Conservation (phyloP, 768 basidiomycete genomes). For the Amanita exitialis region DNA sequence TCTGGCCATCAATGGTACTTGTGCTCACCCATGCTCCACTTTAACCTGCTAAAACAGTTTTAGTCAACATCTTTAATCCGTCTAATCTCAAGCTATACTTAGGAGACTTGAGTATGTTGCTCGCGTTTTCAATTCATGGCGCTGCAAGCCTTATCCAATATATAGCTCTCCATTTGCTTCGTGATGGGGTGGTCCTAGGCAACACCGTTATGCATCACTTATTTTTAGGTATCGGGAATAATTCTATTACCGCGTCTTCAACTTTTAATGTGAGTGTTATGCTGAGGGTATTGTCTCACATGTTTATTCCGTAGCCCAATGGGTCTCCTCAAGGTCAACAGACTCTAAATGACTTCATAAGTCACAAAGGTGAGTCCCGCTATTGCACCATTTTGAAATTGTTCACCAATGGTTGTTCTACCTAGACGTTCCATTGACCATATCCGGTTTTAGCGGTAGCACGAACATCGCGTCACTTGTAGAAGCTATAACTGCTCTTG, state of each 20-base stretch:
- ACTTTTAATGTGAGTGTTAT: slow-evolving; percentile 35
- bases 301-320: slow-evolving; percentile 37
- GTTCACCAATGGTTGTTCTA: neutral
- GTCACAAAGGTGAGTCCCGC: slow-evolving; percentile 34
- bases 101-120: slow-evolving; percentile 50
- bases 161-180: slow-evolving; percentile 45
- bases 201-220: slow-evolving; percentile 54
- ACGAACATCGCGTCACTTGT: slow-evolving; percentile 48
- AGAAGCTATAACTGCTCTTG: slow-evolving; percentile 51
- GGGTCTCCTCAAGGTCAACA: slow-evolving; percentile 45
- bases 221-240: slow-evolving; percentile 48
- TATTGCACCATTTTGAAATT: neutral
- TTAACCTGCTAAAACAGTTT: neutral
- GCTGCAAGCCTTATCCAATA: neutral
- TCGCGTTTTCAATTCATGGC: neutral
- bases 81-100: slow-evolving; percentile 51
- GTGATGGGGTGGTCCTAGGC: slow-evolving; percentile 43
- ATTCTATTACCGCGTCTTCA: slow-evolving; percentile 39
- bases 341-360: slow-evolving; percentile 61
- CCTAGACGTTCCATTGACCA: slow-evolving; percentile 44
- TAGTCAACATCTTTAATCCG: slow-evolving; percentile 59
- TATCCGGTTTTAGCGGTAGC: slow-evolving; percentile 50
- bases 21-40: neutral
- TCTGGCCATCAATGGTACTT: slow-evolving; percentile 47
- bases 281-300: neutral